Base-by-base conservation (phyloP, 495 filamentous ascomycete genomes). In the Neurospora intermedia region DNA sequence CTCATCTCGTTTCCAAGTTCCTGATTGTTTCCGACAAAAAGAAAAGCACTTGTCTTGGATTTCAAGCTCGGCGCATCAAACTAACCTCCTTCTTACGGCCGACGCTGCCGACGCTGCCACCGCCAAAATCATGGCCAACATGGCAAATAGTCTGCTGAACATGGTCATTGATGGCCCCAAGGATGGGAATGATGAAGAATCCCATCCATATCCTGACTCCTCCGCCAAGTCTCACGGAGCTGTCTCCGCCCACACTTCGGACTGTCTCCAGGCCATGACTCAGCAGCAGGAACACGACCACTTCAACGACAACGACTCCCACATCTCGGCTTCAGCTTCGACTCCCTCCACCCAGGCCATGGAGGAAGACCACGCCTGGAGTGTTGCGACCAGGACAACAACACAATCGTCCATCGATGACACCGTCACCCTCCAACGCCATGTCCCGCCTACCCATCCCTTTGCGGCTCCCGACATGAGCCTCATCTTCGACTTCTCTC, bases 401-500 rank as follows among this genome's bases (percentile, higher is more conserved):
- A 38, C 54, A 38, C 13, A 66, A 13, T 18, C 54, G 27, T 66
- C 54, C 6, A 38, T 66, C 15, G 54, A 66, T 27, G 54, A 66
- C 6, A 35, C 54, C 54, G 7, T 66, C 54, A 38, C 31, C 54
- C 27, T 66, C 31, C 54, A 66, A 35, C 9, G 35, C 8, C 6
- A 66, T 66, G 54, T 66, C 54, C 54, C 54, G 23, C 27, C 27
- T 35, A 66, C 54, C 11, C 54, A 66, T 13, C 54, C 54, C 27
- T 66, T 66, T 1, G 54, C 70, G 6, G 38, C 42, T 41, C 71
- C 71, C n/a, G 76, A 79, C 69, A 31, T 77, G 3, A 66, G 62
- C 72, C 69, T 75, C 35, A 35, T 88, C 69, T 84, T 84, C 76
- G 85, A 86, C 72, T 76, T 80, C 48, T 86, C 83, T 0, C 87